A percentile compares a stretch with the other conserved stretches of the same genome.
Evolutionary conservation across 1,284 basidiomycete species (phyloP).

Genomic region (Entoloma clypeatum): DNA sequence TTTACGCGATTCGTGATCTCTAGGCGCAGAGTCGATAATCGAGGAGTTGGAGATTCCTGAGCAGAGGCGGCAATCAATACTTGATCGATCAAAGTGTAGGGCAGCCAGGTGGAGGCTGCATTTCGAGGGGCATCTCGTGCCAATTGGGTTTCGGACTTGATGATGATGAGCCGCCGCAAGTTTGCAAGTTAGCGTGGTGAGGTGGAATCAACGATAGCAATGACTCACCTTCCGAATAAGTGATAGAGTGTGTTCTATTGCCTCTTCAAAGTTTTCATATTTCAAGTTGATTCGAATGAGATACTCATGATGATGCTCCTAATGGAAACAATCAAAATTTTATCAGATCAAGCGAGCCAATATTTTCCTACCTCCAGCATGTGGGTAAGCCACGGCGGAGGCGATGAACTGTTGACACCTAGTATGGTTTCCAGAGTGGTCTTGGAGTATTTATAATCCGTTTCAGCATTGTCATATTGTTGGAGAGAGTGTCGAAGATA

Average conservation of each 20-base stretch:
- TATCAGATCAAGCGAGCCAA: slow-evolving; percentile 2
- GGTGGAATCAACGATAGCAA: background rate
- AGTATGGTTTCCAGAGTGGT: slow-evolving; percentile 76
- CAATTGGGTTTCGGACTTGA: slow-evolving; percentile 56
- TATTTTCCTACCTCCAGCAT: slow-evolving; percentile 56
- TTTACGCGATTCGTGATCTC: slow-evolving; percentile 60
- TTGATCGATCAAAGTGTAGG: slow-evolving; percentile 86
- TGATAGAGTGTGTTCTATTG: slow-evolving; percentile 68
- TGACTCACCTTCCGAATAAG: slow-evolving; percentile 66
- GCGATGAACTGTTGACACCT: slow-evolving; percentile 54
- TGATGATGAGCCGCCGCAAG: background rate
- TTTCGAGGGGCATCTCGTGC: slow-evolving; percentile 53
- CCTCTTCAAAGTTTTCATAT: slow-evolving; percentile 77
- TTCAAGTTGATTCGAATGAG: slow-evolving; percentile 72
- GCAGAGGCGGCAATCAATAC: slow-evolving; percentile 67
- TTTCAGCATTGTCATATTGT: slow-evolving; percentile 73
- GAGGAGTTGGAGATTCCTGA: slow-evolving; percentile 47
- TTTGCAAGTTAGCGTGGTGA: slow-evolving; percentile 1
- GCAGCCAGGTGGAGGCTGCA: slow-evolving; percentile 68
- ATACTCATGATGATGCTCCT: slow-evolving; percentile 75
- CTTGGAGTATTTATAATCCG: slow-evolving; percentile 73
- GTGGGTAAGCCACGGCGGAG: slow-evolving; percentile 77
- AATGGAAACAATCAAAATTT: slow-evolving; percentile 16
- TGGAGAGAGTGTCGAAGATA: slow-evolving; percentile 81
- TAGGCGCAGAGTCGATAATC: slow-evolving; percentile 48